Conservation (phyloP, 2,329 filamentous ascomycete species). For the Cladophialophora chaetospira region DNA sequence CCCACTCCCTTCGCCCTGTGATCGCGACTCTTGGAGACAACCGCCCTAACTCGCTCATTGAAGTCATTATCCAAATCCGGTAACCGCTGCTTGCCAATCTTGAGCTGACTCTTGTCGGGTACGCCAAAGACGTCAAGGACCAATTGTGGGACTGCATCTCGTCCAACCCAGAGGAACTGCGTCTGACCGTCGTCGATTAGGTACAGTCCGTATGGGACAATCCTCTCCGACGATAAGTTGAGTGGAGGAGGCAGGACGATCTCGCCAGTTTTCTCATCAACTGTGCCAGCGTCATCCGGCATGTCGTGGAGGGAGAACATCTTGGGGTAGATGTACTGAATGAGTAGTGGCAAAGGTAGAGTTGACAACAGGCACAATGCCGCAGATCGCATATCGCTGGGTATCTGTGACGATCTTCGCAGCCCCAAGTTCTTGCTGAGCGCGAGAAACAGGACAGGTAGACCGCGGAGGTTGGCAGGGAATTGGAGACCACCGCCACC, state of each 20-base stretch:
- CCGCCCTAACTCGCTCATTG: conserved; percentile 87
- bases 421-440: conserved; percentile 96
- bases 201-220: conserved; percentile 89
- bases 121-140: conserved; percentile 88
- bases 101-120: conserved; percentile 77
- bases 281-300: conserved; percentile 87
- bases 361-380: conserved; percentile 94
- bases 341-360: conserved; percentile 27
- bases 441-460: conserved; percentile 88
- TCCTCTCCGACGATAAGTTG: conserved; percentile 84
- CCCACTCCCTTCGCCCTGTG: conserved; percentile 84
- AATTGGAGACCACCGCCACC: conserved; percentile 89
- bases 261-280: conserved; percentile 81
- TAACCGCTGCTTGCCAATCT: conserved; percentile 85
- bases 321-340: conserved; percentile 57
- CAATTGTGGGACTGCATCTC: conserved; percentile 87
- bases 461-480: conserved; percentile 83
- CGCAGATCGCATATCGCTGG: conserved; percentile 88
- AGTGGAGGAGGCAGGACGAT: conserved; percentile 81
- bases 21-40: conserved; percentile 89
- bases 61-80: conserved; percentile 93
- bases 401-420: conserved; percentile 89
- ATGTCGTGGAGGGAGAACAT: conserved; percentile 86
- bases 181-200: conserved; percentile 96
- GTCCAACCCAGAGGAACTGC: conserved; percentile 95